A percentile compares a stretch with the other conserved stretches of the same genome.
Evolutionary conservation across 177 flowering plant species (phyloP).

Genomic region (Tripterygium wilfordii): DNA sequence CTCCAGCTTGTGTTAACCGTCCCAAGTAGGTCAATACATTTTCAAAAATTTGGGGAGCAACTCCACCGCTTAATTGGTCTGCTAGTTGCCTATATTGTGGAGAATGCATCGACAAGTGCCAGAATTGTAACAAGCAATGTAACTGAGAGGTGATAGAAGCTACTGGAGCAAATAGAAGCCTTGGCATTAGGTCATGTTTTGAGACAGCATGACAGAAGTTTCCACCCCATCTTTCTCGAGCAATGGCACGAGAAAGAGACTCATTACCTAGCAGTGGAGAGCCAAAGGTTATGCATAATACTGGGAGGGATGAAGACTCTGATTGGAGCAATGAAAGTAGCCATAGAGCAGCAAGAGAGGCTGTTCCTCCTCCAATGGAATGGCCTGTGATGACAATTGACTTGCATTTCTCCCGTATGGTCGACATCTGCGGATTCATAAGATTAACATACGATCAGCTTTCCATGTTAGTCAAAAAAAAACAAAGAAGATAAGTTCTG

Average conservation of each 20-base stretch:
- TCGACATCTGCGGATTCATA: slow-evolving; percentile 33
- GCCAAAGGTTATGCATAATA: slow-evolving; percentile 79
- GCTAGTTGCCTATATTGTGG: slow-evolving; percentile 7
- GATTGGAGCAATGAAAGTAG: slow-evolving; percentile 40
- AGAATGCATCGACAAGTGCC: slow-evolving; percentile 36
- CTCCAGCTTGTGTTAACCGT: slow-evolving; percentile 10
- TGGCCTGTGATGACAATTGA: slow-evolving; percentile 68
- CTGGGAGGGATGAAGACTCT: slow-evolving; percentile 15
- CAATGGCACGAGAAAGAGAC: slow-evolving; percentile 48
- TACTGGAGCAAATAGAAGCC: slow-evolving; percentile 47
- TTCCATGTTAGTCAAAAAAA: background rate
- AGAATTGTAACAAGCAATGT: slow-evolving; percentile 23
- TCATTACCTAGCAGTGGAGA: slow-evolving; percentile 71
- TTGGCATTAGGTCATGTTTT: slow-evolving; percentile 56
- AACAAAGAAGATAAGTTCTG: no score
- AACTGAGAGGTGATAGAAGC: slow-evolving; percentile 20
- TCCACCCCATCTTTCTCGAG: slow-evolving; percentile 53
- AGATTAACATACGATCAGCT: background rate
- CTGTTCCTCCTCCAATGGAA: slow-evolving; percentile 62
- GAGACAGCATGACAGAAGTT: slow-evolving; percentile 58
- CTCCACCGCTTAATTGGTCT: slow-evolving; percentile 14
- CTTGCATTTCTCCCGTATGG: slow-evolving; percentile 31
- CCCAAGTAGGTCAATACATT: slow-evolving; percentile 17
- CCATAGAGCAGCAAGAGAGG: slow-evolving; percentile 67
- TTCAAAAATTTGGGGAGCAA: slow-evolving; percentile 16